These are phyloP conservation scores for Aspergillus olivimuriae DNA, from an alignment of 495 filamentous ascomycete species.

Conservation along the genomic window DNA sequence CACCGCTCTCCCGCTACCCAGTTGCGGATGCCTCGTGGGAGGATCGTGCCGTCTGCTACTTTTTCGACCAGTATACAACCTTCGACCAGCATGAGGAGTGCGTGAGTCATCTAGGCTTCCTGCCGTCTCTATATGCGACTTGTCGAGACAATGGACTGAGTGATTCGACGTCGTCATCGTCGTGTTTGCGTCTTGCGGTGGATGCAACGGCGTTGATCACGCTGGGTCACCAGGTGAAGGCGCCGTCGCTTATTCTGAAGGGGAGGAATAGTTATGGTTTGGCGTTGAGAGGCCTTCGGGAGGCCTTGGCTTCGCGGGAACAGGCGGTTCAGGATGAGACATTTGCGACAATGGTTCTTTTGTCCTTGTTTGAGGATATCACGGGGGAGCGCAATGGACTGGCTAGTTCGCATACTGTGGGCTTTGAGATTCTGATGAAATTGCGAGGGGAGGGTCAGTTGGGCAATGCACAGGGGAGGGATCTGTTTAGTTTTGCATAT, in stretches of 20 bases:
- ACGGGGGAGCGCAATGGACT: conserved; percentile 34
- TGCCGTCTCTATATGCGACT: conserved; percentile 29
- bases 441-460: conserved; percentile 30
- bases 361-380: conserved; percentile 39
- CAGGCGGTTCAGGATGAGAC: conserved; percentile 37
- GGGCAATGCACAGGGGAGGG: conserved; percentile 27
- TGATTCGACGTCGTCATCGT: conserved; percentile 11
- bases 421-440: conserved; percentile 36
- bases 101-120: conserved; percentile 29
- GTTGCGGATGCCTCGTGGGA: conserved; percentile 33
- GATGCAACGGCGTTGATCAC: conserved; percentile 36
- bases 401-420: conserved; percentile 36
- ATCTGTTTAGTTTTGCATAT: conserved; percentile 39
- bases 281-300: conserved; percentile 26
- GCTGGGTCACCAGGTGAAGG: conserved; percentile 26
- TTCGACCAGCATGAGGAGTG: conserved; percentile 15
- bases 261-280: conserved; percentile 32
- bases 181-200: conserved; percentile 33
- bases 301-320: conserved; percentile 22
- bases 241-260: conserved; percentile 22
- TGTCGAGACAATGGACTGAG: conserved; percentile 21
- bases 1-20: conserved; percentile 13
- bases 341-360: conserved; percentile 33
- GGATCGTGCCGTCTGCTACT: conserved; percentile 37
- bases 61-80: conserved; percentile 39